Conservation (phyloP, 2,329 filamentous ascomycete species). For the Cladosporium sp. region DNA sequence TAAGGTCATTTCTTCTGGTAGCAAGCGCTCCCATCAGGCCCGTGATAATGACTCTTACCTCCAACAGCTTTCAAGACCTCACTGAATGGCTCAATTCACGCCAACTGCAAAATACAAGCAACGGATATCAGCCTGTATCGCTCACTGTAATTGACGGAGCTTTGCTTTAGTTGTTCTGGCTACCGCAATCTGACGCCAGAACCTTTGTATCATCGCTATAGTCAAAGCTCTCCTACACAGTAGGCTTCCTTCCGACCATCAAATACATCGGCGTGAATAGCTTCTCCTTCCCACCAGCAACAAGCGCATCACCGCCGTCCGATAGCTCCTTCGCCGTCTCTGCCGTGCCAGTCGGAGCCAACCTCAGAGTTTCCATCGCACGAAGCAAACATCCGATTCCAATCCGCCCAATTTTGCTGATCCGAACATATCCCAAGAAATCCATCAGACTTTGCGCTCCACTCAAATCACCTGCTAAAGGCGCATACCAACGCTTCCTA, state of each 20-base stretch:
- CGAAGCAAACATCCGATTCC: neutral
- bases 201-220: too few species aligned
- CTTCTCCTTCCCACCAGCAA: constrained; percentile 60
- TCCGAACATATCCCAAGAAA: neutral
- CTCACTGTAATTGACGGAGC: too few species aligned
- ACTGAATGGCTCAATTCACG: too few species aligned
- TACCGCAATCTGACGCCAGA: too few species aligned
- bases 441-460: neutral
- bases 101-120: too few species aligned
- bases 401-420: neutral
- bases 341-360: neutral
- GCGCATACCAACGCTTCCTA: constrained; percentile 24
- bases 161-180: too few species aligned
- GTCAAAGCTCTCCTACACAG: neutral
- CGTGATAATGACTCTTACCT: too few species aligned
- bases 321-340: constrained; percentile 30
- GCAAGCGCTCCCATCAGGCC: too few species aligned
- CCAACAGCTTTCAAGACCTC: too few species aligned
- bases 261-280: constrained; percentile 96
- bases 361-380: neutral
- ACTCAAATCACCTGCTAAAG: constrained; percentile 12
- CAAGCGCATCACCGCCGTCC: constrained; percentile 64
- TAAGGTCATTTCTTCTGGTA: too few species aligned
- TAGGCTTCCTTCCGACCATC: constrained; percentile 84
- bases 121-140: too few species aligned